phyloP scores from a whole-genome alignment of 257 asterid genomes.

The Coffea canephora region DNA sequence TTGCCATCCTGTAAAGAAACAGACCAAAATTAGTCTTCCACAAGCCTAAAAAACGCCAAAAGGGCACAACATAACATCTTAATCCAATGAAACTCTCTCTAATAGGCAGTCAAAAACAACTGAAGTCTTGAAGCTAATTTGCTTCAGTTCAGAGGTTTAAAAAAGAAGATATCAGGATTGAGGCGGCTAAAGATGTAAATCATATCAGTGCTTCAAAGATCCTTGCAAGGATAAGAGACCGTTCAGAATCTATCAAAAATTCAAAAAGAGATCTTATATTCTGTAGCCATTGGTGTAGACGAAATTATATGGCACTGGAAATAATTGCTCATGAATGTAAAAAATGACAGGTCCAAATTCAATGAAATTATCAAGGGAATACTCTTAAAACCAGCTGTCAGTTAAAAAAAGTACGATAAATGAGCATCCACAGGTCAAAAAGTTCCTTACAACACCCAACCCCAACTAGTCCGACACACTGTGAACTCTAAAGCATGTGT shows the following conservation, averaged over 20 bases:
- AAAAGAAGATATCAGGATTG: background rate
- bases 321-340: background rate
- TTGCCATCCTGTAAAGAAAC: conserved; percentile 71
- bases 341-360: no score
- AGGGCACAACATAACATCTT: background rate
- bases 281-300: background rate
- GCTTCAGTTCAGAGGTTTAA: no score
- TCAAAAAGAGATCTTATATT: background rate
- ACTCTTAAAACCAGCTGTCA: background rate
- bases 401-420: background rate
- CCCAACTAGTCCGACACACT: no score
- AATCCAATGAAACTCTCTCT: no score
- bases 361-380: background rate
- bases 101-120: background rate
- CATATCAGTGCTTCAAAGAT: background rate
- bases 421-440: no score
- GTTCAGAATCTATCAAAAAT: background rate
- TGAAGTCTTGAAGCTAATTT: background rate
- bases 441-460: no score
- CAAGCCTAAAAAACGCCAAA: background rate
- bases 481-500: no score
- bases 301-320: background rate
- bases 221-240: background rate
- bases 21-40: conserved; percentile 3
- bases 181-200: background rate